A percentile compares a stretch with the other conserved stretches of the same genome.
Evolutionary conservation across 768 basidiomycete genomes (phyloP).

Genomic region (Boletus rubescentipes): DNA sequence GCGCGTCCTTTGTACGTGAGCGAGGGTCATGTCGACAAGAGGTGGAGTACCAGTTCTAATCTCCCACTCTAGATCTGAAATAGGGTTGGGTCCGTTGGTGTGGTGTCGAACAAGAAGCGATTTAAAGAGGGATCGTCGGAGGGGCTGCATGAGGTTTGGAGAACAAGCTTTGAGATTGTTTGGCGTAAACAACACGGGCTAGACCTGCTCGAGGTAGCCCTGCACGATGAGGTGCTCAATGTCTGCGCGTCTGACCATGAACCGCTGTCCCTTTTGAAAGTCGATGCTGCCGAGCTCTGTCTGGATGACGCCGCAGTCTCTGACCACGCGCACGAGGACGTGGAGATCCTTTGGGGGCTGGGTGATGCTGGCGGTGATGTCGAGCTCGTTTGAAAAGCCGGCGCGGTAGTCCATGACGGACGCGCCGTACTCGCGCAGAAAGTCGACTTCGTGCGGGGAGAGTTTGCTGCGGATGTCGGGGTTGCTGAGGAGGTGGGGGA

Average conservation of each 20-base stretch:
- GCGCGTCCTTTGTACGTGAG: conserved; percentile 69
- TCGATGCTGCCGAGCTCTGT: conserved; percentile 90
- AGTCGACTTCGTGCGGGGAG: conserved; percentile 81
- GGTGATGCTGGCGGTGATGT: conserved; percentile 81
- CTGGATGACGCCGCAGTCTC: conserved; percentile 89
- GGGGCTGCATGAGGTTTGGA: conserved; percentile 14
- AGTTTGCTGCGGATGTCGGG: conserved; percentile 69
- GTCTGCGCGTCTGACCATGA: conserved; percentile 83
- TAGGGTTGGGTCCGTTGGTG: conserved; percentile 1
- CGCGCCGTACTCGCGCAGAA: conserved; percentile 75
- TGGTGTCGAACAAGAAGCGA: conserved; percentile 12
- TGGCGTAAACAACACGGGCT: conserved; percentile 28
- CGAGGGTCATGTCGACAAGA: conserved; percentile 15
- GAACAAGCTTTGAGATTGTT: conserved; percentile 15
- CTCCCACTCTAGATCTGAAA: conserved; percentile 78
- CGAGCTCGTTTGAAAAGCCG: conserved; percentile 83
- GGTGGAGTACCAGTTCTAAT: conserved; percentile 59
- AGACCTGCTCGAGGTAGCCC: conserved; percentile 89
- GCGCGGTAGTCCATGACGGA: conserved; percentile 82
- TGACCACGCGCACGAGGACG: conserved; percentile 81
- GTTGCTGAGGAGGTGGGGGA: conserved; percentile 76
- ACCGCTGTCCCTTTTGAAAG: conserved; percentile 86
- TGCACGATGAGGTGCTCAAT: conserved; percentile 94
- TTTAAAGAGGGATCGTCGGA: background rate
- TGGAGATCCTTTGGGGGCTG: conserved; percentile 88